phyloP scores from a whole-genome alignment of 2,329 filamentous ascomycete genomes.

The Pestalotiopsis sp. region DNA sequence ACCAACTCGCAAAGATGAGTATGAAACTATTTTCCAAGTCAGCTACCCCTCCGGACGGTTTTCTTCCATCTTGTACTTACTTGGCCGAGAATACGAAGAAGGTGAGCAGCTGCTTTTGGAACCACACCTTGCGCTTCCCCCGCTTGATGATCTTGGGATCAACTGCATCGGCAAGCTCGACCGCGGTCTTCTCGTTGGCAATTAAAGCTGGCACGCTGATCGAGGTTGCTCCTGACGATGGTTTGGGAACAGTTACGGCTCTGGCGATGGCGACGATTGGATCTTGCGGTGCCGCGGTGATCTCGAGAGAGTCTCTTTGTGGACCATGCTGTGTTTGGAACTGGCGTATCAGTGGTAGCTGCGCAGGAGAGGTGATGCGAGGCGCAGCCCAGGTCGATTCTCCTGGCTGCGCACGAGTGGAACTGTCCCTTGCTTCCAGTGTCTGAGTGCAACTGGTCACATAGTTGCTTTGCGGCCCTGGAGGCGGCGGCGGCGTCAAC shows the following conservation, averaged over 20 bases:
- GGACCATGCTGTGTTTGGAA: background rate
- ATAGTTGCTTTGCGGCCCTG: background rate
- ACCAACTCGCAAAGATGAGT: constrained; percentile 34
- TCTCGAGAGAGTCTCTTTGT: background rate
- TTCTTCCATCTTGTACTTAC: constrained; percentile 15
- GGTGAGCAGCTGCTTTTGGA: constrained; percentile 21
- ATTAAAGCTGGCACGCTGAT: constrained; percentile 15
- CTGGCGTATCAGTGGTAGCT: background rate
- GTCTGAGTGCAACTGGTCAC: background rate
- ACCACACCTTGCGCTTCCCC: constrained; percentile 21
- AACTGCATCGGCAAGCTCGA: constrained; percentile 16
- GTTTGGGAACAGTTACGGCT: background rate
- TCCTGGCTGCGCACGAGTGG: background rate
- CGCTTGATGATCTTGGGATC: constrained; percentile 19
- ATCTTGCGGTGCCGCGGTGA: background rate
- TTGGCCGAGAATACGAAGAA: constrained; percentile 18
- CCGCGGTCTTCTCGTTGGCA: constrained; percentile 18
- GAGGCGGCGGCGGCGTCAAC: background rate
- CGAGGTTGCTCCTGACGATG: background rate
- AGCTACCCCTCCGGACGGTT: constrained; percentile 1
- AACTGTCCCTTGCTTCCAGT: background rate
- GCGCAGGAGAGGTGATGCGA: background rate
- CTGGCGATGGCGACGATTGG: background rate
- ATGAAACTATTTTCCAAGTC: constrained; percentile 20
- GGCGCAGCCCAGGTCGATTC: background rate